Conservation (phyloP, 2,329 filamentous ascomycete species). For the Penicillium italicum region DNA sequence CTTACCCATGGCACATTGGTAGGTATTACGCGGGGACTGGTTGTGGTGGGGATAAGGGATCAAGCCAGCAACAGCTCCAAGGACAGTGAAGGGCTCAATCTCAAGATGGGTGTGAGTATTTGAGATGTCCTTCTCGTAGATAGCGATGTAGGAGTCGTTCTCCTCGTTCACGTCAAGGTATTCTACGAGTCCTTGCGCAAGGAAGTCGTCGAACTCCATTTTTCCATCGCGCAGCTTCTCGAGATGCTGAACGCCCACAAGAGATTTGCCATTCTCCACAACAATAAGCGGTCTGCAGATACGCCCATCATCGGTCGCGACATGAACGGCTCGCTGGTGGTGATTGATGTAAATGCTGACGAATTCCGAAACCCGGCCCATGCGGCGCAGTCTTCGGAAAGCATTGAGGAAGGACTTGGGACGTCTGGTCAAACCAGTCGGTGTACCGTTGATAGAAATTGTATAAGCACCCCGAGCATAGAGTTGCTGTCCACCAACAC, state of each 20-base stretch:
- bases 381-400: conserved; percentile 82
- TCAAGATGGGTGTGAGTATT: conserved; percentile 87
- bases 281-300: conserved; percentile 96
- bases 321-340: conserved; percentile 85
- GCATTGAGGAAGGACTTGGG: conserved; percentile 81
- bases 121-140: conserved; percentile 81
- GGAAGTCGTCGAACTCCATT: conserved; percentile 89
- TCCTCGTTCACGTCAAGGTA: conserved; percentile 98
- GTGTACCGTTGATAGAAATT: conserved; percentile 93
- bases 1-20: conserved; percentile 99
- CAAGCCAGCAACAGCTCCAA: conserved; percentile 90
- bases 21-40: conserved; percentile 96
- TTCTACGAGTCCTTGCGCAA: conserved; percentile 85
- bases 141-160: conserved; percentile 88
- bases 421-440: conserved; percentile 78
- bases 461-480: conserved; percentile 81
- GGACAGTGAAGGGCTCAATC: conserved; percentile 95
- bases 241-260: conserved; percentile 73
- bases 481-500: conserved; percentile 79
- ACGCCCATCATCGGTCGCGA: conserved; percentile 93
- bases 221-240: conserved; percentile 77
- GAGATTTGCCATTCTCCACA: conserved; percentile 81
- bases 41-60: conserved; percentile 99
- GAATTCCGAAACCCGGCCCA: conserved; percentile 90
- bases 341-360: conserved; percentile 95